These are phyloP conservation scores for Chlorella sp. DNA, from an alignment of 139 green algal species.

Conservation along the genomic window DNA sequence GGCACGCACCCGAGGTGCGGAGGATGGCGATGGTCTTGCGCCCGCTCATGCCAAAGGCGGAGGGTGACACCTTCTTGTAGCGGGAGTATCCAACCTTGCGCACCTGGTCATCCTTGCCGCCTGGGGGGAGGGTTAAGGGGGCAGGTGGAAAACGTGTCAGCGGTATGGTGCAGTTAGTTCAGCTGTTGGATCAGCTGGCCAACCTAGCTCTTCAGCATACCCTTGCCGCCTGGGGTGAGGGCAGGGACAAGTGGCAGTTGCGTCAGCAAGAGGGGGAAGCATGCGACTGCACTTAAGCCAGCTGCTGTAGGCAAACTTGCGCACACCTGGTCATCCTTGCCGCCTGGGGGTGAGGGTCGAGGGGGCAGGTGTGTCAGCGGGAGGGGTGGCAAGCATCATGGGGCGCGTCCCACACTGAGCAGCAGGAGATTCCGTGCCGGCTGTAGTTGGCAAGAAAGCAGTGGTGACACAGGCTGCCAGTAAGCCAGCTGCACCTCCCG, in stretches of 20 bases:
- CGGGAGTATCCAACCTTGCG: constrained; percentile 63
- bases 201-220: no score
- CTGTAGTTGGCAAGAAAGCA: no score
- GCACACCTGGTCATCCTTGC: constrained; percentile 70
- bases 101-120: constrained; percentile 68
- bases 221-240: no score
- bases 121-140: constrained; percentile 28
- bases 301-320: constrained; percentile 62
- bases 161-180: no score
- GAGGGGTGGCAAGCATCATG: no score
- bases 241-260: no score
- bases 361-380: neutral
- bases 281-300: no score
- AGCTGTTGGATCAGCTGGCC: neutral
- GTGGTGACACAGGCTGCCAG: no score
- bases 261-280: no score
- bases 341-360: constrained; percentile 35
- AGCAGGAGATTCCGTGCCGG: no score
- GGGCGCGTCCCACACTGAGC: no score
- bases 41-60: constrained; percentile 72
- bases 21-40: constrained; percentile 88
- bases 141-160: neutral
- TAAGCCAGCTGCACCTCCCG: no score
- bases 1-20: constrained; percentile 70
- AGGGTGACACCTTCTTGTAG: constrained; percentile 71